Evolutionary conservation across 2,329 filamentous ascomycete species (phyloP).

Genomic region (Fusarium mexicanum): DNA sequence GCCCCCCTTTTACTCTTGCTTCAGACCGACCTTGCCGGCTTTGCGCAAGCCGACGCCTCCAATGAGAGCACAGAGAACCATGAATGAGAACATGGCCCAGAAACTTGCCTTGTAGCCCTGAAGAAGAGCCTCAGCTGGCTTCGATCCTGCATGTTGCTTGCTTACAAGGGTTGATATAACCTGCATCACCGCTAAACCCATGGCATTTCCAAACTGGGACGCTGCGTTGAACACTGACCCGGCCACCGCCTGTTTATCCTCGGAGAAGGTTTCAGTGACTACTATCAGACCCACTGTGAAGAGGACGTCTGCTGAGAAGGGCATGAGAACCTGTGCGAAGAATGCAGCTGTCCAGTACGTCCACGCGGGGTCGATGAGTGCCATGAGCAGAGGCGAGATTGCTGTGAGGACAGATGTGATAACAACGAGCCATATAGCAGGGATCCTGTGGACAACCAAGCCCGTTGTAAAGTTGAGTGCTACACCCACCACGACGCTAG

Average conservation of each 20-base stretch:
- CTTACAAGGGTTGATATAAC: slow-evolving; percentile 55
- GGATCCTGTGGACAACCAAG: slow-evolving; percentile 56
- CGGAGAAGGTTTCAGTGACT: slow-evolving; percentile 63
- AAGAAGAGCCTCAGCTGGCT: slow-evolving; percentile 50
- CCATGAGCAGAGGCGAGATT: slow-evolving; percentile 64
- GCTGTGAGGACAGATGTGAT: slow-evolving; percentile 54
- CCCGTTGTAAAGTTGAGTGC: slow-evolving; percentile 56
- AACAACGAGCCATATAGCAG: slow-evolving; percentile 51
- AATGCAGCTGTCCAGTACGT: slow-evolving; percentile 62
- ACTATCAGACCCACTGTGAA: slow-evolving; percentile 67
- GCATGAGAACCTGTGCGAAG: slow-evolving; percentile 53
- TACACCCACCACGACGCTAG: slow-evolving; percentile 55
- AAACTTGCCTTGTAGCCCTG: slow-evolving; percentile 61
- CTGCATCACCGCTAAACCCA: slow-evolving; percentile 59
- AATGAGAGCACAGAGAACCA: slow-evolving; percentile 53
- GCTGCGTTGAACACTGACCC: slow-evolving; percentile 71
- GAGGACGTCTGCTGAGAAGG: slow-evolving; percentile 57
- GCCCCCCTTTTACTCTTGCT: slow-evolving; percentile 48
- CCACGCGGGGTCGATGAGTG: slow-evolving; percentile 56
- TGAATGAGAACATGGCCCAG: slow-evolving; percentile 60
- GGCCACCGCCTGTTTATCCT: slow-evolving; percentile 66
- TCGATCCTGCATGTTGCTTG: slow-evolving; percentile 43
- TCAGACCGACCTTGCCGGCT: slow-evolving; percentile 50
- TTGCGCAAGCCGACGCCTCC: slow-evolving; percentile 50
- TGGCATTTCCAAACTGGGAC: slow-evolving; percentile 63